Evolutionary conservation across 768 basidiomycete species (phyloP).

Genomic region (Leucogyrophana mollusca): DNA sequence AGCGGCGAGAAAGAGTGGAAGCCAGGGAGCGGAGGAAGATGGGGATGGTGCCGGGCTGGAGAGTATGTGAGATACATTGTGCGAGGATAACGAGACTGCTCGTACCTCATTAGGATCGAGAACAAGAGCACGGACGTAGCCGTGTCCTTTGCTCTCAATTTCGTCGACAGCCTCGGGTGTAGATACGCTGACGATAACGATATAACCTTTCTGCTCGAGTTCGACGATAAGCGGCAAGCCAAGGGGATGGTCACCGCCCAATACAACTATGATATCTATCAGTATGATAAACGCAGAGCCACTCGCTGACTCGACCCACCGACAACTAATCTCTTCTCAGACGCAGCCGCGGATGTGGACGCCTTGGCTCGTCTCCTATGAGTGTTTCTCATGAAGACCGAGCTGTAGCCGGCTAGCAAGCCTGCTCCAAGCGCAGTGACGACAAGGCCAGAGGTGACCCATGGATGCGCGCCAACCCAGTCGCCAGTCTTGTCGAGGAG

Average conservation of each 20-base stretch:
- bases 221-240: conserved; percentile 72
- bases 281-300: conserved; percentile 1
- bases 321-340: conserved; percentile 45
- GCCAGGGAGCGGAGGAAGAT: conserved; percentile 80
- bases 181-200: conserved; percentile 78
- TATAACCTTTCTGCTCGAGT: conserved; percentile 76
- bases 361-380: conserved; percentile 20
- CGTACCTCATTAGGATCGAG: conserved; percentile 75
- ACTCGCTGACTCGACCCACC: conserved; percentile 25
- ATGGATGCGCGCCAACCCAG: conserved; percentile 62
- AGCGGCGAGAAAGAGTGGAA: conserved; percentile 77
- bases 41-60: conserved; percentile 67
- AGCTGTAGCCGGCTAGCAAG: conserved; percentile 57
- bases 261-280: conserved; percentile 50
- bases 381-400: conserved; percentile 17
- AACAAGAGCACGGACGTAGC: conserved; percentile 79
- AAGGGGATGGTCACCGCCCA: conserved; percentile 76
- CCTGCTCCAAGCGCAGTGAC: conserved; percentile 60
- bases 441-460: conserved; percentile 52
- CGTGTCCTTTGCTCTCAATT: conserved; percentile 65
- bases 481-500: conserved; percentile 44
- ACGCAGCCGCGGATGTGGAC: conserved; percentile 22
- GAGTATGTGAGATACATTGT: conserved; percentile 3
- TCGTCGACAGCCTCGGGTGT: conserved; percentile 61
- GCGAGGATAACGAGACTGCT: background rate